Conservation (phyloP, 1,284 basidiomycete genomes). For the Sanguinoderma infundibulare region DNA sequence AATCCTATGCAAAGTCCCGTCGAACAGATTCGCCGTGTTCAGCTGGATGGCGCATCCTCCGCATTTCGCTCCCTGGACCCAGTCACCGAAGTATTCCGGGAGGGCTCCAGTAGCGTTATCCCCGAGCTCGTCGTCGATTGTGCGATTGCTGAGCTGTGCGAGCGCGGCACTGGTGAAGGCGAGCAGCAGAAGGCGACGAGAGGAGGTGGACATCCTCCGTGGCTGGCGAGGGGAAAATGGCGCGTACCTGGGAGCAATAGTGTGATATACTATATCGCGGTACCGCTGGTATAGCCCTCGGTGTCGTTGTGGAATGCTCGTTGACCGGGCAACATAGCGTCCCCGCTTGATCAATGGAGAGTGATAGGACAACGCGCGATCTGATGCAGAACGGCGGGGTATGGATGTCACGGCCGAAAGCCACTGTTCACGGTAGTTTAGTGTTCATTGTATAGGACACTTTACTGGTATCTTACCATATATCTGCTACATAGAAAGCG, state of each 20-base stretch:
- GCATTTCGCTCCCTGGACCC: not conserved
- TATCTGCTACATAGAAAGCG: too few relatives aligned
- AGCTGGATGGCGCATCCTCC: not conserved
- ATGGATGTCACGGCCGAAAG: too few relatives aligned
- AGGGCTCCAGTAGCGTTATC: not conserved
- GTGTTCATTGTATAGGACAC: too few relatives aligned
- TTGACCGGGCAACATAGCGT: not conserved
- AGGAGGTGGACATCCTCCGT: not conserved
- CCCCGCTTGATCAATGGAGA: not conserved
- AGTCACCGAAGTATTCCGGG: not conserved
- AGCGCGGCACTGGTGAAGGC: not conserved
- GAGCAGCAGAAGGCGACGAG: not conserved
- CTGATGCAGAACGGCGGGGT: too few relatives aligned
- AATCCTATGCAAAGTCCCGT: not conserved
- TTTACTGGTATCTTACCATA: too few relatives aligned
- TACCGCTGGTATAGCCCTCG: too few relatives aligned
- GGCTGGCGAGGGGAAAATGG: not conserved
- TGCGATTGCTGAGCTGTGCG: not conserved
- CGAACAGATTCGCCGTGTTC: not conserved
- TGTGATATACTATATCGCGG: not conserved
- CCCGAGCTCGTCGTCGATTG: conserved; percentile 5
- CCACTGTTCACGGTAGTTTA: too few relatives aligned
- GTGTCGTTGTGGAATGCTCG: not conserved
- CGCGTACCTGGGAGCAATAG: not conserved
- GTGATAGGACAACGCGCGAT: not conserved